Conservation (phyloP, 306 rosid species). For the Prunus salicina region DNA sequence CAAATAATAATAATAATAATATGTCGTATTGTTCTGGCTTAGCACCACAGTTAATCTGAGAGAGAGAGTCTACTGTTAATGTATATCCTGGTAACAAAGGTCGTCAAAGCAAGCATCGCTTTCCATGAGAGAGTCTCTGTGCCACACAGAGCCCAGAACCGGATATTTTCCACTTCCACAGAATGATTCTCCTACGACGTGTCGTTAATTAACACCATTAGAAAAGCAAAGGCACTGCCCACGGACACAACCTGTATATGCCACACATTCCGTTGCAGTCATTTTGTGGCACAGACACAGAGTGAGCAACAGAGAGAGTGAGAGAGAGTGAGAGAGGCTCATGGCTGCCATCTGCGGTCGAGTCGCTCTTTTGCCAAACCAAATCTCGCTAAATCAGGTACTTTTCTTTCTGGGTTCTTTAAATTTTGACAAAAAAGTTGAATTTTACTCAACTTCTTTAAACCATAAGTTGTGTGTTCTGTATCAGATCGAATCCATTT, state of each 20-base stretch:
- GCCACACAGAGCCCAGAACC: neutral
- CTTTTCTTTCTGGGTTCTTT: neutral
- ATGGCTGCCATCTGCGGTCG: slow-evolving; percentile 57
- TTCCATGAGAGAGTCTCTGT: neutral
- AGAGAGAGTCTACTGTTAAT: neutral
- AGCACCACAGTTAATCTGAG: neutral
- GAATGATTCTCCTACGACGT: slow-evolving; percentile 16
- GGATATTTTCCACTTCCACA: slow-evolving; percentile 4
- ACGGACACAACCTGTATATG: neutral
- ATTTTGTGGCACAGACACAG: neutral
- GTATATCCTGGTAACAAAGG: neutral
- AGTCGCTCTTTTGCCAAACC: slow-evolving; percentile 61
- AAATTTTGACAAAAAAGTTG: neutral
- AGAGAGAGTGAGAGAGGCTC: slow-evolving; percentile 18
- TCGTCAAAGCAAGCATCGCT: no score
- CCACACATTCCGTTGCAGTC: neutral
- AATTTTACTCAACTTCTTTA: no score
- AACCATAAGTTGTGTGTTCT: neutral
- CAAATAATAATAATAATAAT: no score
- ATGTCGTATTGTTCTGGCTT: neutral
- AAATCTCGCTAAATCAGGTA: slow-evolving; percentile 48
- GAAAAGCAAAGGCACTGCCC: slow-evolving; percentile 1
- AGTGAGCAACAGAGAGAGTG: neutral
- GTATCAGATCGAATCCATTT: neutral
- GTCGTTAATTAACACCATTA: slow-evolving; percentile 6